phyloP scores from a whole-genome alignment of 305 asterid species.

The Solanum chacoense region DNA sequence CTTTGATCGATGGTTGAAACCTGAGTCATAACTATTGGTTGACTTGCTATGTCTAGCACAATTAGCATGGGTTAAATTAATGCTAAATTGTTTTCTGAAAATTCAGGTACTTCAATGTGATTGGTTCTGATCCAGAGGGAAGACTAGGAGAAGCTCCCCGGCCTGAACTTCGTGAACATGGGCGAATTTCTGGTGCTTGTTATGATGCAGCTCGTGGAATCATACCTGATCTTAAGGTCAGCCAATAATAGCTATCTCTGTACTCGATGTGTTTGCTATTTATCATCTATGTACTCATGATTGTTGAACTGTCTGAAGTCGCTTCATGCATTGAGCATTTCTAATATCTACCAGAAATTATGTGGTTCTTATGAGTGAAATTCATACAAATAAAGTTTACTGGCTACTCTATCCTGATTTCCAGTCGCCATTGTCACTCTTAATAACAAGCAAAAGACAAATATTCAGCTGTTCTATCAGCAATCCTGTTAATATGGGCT shows the following conservation, averaged over 20 bases:
- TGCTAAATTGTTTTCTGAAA: conserved; percentile 4
- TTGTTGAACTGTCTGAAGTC: neutral
- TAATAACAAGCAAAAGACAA: neutral
- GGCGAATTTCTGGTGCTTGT: conserved; percentile 95
- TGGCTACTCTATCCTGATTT: neutral
- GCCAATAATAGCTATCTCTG: neutral
- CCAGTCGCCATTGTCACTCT: neutral
- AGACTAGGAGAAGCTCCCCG: conserved; percentile 97
- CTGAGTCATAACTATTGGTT: neutral
- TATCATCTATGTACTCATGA: neutral
- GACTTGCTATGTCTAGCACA: neutral
- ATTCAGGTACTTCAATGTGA: conserved; percentile 89
- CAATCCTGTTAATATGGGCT: neutral
- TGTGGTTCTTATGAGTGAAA: neutral
- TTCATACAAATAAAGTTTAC: neutral
- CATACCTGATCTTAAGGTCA: conserved; percentile 75
- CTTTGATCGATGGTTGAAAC: neutral
- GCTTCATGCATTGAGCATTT: neutral
- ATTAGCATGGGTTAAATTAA: neutral
- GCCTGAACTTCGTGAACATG: conserved; percentile 92
- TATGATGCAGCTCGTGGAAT: conserved; percentile 97
- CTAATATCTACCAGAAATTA: neutral
- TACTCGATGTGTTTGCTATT: neutral
- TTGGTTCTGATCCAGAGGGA: conserved; percentile 99
- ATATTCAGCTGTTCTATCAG: neutral